Evolutionary conservation across 352 stramenopile species (phyloP).

Genomic region (Pythium diclinum): DNA sequence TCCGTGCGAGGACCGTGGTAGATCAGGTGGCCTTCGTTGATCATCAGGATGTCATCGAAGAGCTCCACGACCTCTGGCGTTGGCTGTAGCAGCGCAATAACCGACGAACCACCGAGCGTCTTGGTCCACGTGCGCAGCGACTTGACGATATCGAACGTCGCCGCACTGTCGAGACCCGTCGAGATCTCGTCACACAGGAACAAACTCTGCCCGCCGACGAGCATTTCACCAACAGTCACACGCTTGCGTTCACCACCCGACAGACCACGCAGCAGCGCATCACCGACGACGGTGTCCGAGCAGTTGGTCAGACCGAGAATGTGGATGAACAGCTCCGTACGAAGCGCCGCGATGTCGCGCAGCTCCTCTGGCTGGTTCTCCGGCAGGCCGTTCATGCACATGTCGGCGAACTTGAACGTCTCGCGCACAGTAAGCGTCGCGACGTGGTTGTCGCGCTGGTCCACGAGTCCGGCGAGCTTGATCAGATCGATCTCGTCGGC

Average conservation of each 20-base stretch:
- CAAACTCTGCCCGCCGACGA: conserved; percentile 66
- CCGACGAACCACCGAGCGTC: conserved; percentile 30
- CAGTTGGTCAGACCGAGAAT: conserved; percentile 87
- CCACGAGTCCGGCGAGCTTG: conserved; percentile 63
- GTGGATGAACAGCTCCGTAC: conserved; percentile 69
- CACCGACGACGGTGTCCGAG: conserved; percentile 90
- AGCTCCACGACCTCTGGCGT: conserved; percentile 91
- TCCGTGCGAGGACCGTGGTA: conserved; percentile 87
- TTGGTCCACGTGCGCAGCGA: conserved; percentile 45
- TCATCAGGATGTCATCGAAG: conserved; percentile 95
- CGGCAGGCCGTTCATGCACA: conserved; percentile 74
- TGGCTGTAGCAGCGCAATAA: conserved; percentile 54
- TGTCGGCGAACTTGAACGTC: conserved; percentile 94
- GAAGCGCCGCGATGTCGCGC: conserved; percentile 61
- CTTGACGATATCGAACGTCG: conserved; percentile 90
- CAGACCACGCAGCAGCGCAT: conserved; percentile 86
- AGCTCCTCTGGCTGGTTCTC: conserved; percentile 70
- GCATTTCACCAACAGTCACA: conserved; percentile 92
- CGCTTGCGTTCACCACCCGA: conserved; percentile 83
- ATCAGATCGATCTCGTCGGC: conserved; percentile 58
- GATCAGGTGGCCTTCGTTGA: conserved; percentile 91
- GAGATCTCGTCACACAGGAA: conserved; percentile 91
- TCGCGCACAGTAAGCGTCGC: conserved; percentile 92
- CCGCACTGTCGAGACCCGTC: conserved; percentile 91
- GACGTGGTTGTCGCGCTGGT: conserved; percentile 85